phyloP scores from a whole-genome alignment of 139 green algal species.

The Coccomyxa sp. region DNA sequence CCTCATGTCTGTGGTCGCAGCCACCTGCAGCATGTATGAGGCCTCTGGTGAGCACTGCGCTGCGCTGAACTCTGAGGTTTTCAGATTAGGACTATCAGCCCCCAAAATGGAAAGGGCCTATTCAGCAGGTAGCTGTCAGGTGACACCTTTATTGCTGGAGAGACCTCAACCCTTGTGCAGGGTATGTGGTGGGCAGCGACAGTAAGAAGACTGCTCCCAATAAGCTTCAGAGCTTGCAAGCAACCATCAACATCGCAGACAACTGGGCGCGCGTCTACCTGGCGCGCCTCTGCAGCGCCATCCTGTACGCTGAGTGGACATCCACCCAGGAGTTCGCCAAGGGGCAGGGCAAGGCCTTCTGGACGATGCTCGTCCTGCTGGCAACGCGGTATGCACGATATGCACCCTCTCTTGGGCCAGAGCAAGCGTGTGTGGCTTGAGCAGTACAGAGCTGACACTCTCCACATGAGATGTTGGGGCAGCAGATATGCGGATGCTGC shows the following conservation, averaged over 20 bases:
- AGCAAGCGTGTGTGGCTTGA: too few relatives aligned
- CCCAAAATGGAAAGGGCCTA: too few relatives aligned
- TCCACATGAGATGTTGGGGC: too few relatives aligned
- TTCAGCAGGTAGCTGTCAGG: too few relatives aligned
- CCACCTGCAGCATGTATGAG: background rate
- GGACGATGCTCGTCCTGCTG: conserved; percentile 43
- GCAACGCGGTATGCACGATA: conserved; percentile 38
- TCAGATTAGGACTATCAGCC: too few relatives aligned
- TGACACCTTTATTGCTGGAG: too few relatives aligned
- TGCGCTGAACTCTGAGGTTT: too few relatives aligned
- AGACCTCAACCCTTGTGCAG: too few relatives aligned
- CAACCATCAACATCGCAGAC: conserved; percentile 52
- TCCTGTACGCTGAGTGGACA: conserved; percentile 61
- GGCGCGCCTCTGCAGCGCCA: conserved; percentile 53
- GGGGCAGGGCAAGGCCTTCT: conserved; percentile 32
- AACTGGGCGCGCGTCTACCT: conserved; percentile 68
- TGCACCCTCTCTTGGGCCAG: too few relatives aligned
- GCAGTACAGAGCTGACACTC: too few relatives aligned
- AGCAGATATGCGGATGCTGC: too few relatives aligned
- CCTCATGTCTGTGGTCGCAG: background rate
- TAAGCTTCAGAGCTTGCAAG: conserved; percentile 7
- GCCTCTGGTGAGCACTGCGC: background rate
- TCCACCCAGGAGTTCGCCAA: conserved; percentile 18
- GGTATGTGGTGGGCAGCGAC: background rate
- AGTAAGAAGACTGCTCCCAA: conserved; percentile 4